phyloP scores from a whole-genome alignment of 2,329 filamentous ascomycete genomes.

The Epichloe uncinata region DNA sequence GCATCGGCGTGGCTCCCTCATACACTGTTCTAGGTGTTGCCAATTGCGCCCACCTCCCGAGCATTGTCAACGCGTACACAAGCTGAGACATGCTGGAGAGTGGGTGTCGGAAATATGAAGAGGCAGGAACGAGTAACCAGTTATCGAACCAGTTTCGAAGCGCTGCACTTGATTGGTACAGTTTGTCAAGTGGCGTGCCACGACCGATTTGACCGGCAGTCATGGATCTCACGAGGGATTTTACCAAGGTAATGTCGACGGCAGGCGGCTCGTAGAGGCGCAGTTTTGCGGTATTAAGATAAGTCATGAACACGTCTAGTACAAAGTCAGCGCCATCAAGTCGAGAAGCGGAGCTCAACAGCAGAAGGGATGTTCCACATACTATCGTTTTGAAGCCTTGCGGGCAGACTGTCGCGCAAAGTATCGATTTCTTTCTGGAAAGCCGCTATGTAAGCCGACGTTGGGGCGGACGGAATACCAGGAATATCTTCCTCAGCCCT shows the following conservation, averaged over 20 bases:
- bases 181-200: constrained; percentile 32
- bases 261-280: constrained; percentile 35
- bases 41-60: constrained; percentile 37
- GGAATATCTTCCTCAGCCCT: constrained; percentile 19
- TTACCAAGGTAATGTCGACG: constrained; percentile 26
- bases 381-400: constrained; percentile 25
- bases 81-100: constrained; percentile 32
- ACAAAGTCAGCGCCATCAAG: background rate
- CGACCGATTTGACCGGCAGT: constrained; percentile 22
- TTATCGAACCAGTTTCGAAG: constrained; percentile 35
- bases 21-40: constrained; percentile 23
- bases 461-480: constrained; percentile 25
- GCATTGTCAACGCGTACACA: constrained; percentile 36
- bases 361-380: constrained; percentile 8
- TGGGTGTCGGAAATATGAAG: constrained; percentile 31
- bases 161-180: constrained; percentile 35
- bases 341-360: background rate
- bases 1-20: constrained; percentile 13
- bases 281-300: constrained; percentile 27
- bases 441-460: constrained; percentile 30
- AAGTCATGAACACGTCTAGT: constrained; percentile 8
- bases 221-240: constrained; percentile 29
- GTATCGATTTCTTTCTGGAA: constrained; percentile 33
- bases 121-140: constrained; percentile 31
- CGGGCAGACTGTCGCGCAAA: constrained; percentile 23